Base-by-base conservation (phyloP, 345 rosid genomes). In the Citrus maxima region DNA sequence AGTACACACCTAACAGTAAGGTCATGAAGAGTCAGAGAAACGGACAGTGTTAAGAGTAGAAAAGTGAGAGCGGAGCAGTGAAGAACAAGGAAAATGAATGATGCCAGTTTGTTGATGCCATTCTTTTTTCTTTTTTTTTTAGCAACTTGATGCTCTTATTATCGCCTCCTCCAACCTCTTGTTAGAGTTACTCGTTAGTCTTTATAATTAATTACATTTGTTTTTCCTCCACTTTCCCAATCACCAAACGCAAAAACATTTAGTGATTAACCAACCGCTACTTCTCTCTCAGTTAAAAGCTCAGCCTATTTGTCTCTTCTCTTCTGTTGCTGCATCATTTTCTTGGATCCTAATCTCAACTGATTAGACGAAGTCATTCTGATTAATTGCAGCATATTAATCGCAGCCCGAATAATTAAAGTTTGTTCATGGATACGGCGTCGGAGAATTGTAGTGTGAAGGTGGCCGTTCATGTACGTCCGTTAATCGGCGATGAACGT, bases 381-480 rank as follows among this genome's bases (percentile, higher is more conserved):
- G 72, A 30, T 64, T 78, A 34, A 40, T 63, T 54, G 83, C 24
- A 59, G 77, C 74, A 62, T 34, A 70, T 40, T 59, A 70, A 76
- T 65, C 22, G 4, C 40, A 18, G 7, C 22, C 22, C 2, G 30
- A 60, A 34, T 38, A 46, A 46, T 46, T 46, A 46, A 46, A 46
- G 49, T 18, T 79, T 63, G 10, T 27, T 27, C 46, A 81, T 84
- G 86, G 86, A 84, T 68, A 73, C 87, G 3, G 70, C 86, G 35
- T 58, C 85, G 6, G 91, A 89, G 82, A 86, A 79, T 75, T 93
- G 95, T 27, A 86, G 83, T 74, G 97, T 93, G 2, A 91, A 93
- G 84, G 97, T 93, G 19, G 91, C 97, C 12, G 90, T 93, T 70
- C 91, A 93, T 28, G 72, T 93, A 21, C 91, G 97, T 62, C 97